Evolutionary conservation across 306 rosid species (phyloP).

Genomic region (Casuarina cunninghamiana): DNA sequence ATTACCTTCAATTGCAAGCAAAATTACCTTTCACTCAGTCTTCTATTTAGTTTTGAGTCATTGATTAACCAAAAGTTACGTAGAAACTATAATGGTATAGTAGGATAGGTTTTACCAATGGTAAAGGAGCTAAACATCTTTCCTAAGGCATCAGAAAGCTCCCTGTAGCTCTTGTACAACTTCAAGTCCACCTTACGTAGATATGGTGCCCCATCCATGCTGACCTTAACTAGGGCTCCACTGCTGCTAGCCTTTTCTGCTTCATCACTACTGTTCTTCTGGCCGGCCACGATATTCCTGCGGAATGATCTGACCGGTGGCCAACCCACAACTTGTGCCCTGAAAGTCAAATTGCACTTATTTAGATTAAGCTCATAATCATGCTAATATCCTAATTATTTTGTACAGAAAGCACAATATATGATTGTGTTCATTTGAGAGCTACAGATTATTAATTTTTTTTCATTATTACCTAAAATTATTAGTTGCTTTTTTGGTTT

Average conservation of each 20-base stretch:
- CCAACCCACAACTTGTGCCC: slow-evolving; percentile 96
- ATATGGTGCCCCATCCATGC: slow-evolving; percentile 95
- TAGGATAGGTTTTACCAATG: slow-evolving; percentile 30
- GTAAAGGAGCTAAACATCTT: slow-evolving; percentile 89
- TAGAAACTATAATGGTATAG: too few species aligned
- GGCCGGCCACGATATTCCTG: slow-evolving; percentile 58
- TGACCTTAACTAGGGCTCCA: slow-evolving; percentile 74
- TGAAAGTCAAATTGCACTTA: slow-evolving; percentile 23
- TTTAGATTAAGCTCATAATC: not conserved
- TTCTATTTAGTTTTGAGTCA: too few species aligned
- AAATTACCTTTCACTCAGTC: not conserved
- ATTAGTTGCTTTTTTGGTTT: not conserved
- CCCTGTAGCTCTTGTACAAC: slow-evolving; percentile 69
- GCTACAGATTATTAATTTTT: not conserved
- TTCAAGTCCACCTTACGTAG: slow-evolving; percentile 83
- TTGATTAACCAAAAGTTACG: too few species aligned
- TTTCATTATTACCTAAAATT: not conserved
- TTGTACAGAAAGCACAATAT: not conserved
- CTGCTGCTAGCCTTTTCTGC: slow-evolving; percentile 8
- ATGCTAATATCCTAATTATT: not conserved
- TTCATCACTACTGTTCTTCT: slow-evolving; percentile 31
- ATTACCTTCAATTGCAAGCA: slow-evolving; percentile 37
- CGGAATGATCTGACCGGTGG: slow-evolving; percentile 86
- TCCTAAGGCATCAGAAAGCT: slow-evolving; percentile 67
- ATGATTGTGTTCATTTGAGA: not conserved